A percentile compares a stretch with the other conserved stretches of the same genome.
phyloP scores from a whole-genome alignment of 192 early-diverging fungal genomes.

The Dissophora ornata region DNA sequence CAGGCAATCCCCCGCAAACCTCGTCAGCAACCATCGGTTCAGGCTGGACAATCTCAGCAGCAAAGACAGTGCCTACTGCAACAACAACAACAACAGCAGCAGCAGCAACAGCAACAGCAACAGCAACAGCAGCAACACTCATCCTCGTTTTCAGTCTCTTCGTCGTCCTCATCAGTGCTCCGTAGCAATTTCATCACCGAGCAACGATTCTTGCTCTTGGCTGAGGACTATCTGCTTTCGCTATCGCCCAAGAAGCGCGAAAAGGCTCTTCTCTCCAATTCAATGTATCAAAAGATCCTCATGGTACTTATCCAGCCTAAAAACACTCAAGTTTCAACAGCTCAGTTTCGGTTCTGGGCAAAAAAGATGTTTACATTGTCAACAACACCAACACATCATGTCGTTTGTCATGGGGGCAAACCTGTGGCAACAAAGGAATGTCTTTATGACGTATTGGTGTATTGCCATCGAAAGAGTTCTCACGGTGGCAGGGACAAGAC shows the following conservation, averaged over 20 bases:
- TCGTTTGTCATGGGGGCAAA: conserved; percentile 63
- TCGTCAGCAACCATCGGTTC: no score
- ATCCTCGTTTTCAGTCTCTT: not conserved
- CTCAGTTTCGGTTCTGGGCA: conserved; percentile 67
- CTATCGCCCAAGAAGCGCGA: conserved; percentile 64
- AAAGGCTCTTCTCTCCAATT: conserved; percentile 61
- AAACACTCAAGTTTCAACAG: conserved; percentile 64
- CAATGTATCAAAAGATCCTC: conserved; percentile 61
- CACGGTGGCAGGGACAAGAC: conserved; percentile 68
- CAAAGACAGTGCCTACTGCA: no score
- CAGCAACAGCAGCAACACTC: conserved; percentile 4
- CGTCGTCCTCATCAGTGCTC: conserved; percentile 4
- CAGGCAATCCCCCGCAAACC: no score
- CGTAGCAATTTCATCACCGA: conserved; percentile 56
- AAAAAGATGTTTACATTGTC: conserved; percentile 67
- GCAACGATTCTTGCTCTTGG: conserved; percentile 56
- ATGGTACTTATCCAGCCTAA: conserved; percentile 62
- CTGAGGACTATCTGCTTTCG: conserved; percentile 59
- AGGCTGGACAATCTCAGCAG: no score
- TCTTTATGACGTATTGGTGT: conserved; percentile 60
- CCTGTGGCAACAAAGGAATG: conserved; percentile 64
- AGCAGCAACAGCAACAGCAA: conserved; percentile 20
- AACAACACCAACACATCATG: conserved; percentile 40
- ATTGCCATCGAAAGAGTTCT: conserved; percentile 61
- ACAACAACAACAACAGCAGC: conserved; percentile 5